phyloP scores from a whole-genome alignment of 2,329 filamentous ascomycete species.

The Nectriaceae sp. region DNA sequence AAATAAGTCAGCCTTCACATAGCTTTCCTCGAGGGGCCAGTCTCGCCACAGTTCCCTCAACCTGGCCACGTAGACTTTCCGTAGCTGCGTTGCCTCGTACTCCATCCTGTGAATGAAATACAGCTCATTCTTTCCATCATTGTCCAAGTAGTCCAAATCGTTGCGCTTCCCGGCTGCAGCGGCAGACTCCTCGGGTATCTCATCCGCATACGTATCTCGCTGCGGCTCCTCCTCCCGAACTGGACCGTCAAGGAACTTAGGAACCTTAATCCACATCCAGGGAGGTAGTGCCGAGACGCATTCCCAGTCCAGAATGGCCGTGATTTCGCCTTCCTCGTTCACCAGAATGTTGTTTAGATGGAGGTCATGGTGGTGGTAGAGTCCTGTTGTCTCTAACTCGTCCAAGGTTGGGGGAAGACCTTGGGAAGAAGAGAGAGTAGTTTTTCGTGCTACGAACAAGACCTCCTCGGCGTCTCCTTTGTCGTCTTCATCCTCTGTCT shows the following conservation, averaged over 20 bases:
- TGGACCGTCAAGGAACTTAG: constrained; percentile 35
- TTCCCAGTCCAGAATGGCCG: constrained; percentile 45
- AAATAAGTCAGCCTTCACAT: constrained; percentile 35
- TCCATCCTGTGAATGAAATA: constrained; percentile 44
- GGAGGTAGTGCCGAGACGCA: constrained; percentile 41
- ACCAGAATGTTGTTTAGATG: constrained; percentile 42
- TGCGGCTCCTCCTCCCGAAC: constrained; percentile 33
- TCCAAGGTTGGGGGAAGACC: constrained; percentile 30
- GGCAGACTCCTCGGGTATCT: constrained; percentile 16
- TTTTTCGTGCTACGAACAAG: constrained; percentile 39
- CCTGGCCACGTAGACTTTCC: constrained; percentile 31
- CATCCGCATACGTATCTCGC: constrained; percentile 33
- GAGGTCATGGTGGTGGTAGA: constrained; percentile 42
- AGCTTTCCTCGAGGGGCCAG: constrained; percentile 31
- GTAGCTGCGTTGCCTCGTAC: constrained; percentile 41
- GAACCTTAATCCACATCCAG: constrained; percentile 37
- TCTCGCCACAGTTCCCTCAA: constrained; percentile 33
- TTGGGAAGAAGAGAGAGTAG: constrained; percentile 20
- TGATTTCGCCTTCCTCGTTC: constrained; percentile 35
- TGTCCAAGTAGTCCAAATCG: constrained; percentile 31
- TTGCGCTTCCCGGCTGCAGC: background rate
- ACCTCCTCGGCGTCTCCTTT: constrained; percentile 31
- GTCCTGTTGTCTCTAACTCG: constrained; percentile 29
- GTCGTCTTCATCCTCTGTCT: background rate
- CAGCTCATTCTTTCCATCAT: constrained; percentile 39